Evolutionary conservation across 805 yeast species (phyloP).

Genomic region (Pichia deserticola): DNA sequence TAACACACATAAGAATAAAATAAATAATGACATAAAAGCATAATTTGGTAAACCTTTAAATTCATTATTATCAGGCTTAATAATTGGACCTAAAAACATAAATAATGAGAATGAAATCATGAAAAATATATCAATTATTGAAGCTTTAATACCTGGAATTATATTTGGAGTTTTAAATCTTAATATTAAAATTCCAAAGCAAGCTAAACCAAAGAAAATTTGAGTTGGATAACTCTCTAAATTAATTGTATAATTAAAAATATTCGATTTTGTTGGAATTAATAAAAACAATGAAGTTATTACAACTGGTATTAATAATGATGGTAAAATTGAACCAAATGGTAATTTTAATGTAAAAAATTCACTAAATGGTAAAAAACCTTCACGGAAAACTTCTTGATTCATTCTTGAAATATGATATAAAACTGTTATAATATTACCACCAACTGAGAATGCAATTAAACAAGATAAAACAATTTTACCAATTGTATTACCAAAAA

Average conservation of each 20-base stretch:
- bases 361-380: constrained; percentile 42
- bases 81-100: constrained; percentile 44
- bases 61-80: constrained; percentile 23
- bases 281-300: constrained; percentile 35
- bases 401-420: constrained; percentile 46
- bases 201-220: constrained; percentile 42
- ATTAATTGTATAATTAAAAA: constrained; percentile 44
- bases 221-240: constrained; percentile 47
- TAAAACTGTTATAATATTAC: constrained; percentile 47
- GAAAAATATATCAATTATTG: constrained; percentile 38
- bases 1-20: constrained; percentile 35
- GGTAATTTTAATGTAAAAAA: constrained; percentile 51
- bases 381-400: constrained; percentile 52
- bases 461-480: constrained; percentile 39
- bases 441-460: constrained; percentile 48
- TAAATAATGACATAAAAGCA: constrained; percentile 37
- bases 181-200: constrained; percentile 50
- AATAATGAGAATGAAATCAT: constrained; percentile 40
- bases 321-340: constrained; percentile 43
- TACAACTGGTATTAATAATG: constrained; percentile 36
- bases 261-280: constrained; percentile 40
- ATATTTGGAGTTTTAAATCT: constrained; percentile 44
- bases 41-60: constrained; percentile 39
- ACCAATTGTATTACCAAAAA: constrained; percentile 45
- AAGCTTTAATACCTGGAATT: constrained; percentile 45